Base-by-base conservation (phyloP, 148 eudicot species). In the Spergularia marina region DNA sequence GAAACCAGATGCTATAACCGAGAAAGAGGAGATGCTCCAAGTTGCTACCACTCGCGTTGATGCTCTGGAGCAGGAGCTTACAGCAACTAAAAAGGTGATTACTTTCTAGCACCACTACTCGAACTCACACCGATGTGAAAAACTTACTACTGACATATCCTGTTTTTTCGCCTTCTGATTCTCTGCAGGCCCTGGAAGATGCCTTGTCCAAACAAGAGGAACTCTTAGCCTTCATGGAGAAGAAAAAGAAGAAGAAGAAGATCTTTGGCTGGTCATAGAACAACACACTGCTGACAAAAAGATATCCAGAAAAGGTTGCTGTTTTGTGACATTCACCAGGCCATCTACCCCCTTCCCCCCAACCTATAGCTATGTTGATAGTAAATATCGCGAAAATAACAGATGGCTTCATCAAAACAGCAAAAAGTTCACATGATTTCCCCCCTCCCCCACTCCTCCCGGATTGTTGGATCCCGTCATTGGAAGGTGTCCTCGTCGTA, bases 241-340 rank as follows among this genome's bases (percentile, higher is more conserved):
- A 88, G 85, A 89, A 89, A 70, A 89, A 85, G 82, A 85, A 89
- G 86, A 89, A 89, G 83, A 89, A 85, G 83, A 89, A 87, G 80
- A 55, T 73, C 18, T 77, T 82, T n/a, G 72, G 72, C 68, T 82
- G 80, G 80, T 74, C 51, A 77, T 73, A 12, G n/a, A 62, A 16
- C 17, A 62, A 23, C 8, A 59, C 20, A 5, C 6, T 6, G n/a
- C 53, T 39, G 39, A n/a, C 64, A 40, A n/a, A n/a, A 41, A 70
- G 60, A 71, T 16, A 59, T 61, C 44, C 21, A 15, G 54, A 39
- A 40, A 75, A 66, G 25, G 57, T 36, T 41, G 75, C 70, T 51
- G 67, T 64, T 49, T 63, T 64, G 65, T 53, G 73, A 68, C 40
- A 16, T 70, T 63, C 57, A 47, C 21, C 51, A 0, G n/a, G 63